phyloP scores from a whole-genome alignment of 352 stramenopile species.

The Phytophthora vignae region DNA sequence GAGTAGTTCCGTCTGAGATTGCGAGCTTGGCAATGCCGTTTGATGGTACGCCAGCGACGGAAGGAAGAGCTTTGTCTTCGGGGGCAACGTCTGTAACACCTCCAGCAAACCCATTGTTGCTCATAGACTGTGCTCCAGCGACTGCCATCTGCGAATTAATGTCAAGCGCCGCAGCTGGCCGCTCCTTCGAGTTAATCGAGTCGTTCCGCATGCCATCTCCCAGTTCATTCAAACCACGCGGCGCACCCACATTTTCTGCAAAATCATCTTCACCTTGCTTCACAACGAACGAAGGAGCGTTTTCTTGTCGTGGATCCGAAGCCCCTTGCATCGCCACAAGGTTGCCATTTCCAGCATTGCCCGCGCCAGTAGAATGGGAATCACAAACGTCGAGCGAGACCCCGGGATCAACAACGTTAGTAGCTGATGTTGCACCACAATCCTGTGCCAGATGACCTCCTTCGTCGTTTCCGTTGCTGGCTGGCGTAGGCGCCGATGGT shows the following conservation, averaged over 20 bases:
- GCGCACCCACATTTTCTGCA: neutral
- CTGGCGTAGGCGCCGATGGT: neutral
- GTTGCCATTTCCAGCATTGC: neutral
- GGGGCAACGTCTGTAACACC: neutral
- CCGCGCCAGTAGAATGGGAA: neutral
- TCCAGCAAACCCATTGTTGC: neutral
- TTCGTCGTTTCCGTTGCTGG: neutral
- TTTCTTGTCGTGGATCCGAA: constrained; percentile 5
- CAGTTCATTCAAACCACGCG: constrained; percentile 2
- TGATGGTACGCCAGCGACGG: neutral
- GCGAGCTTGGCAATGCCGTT: neutral
- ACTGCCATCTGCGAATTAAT: neutral
- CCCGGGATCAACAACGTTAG: neutral
- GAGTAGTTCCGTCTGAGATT: neutral
- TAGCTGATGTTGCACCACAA: neutral
- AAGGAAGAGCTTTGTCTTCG: neutral
- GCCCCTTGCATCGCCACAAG: constrained; percentile 6
- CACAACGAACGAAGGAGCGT: neutral
- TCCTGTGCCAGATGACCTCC: neutral
- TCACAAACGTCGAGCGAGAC: neutral
- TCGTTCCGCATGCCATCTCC: neutral
- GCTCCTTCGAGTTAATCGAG: neutral
- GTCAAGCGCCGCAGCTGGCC: neutral
- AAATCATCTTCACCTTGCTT: constrained; percentile 3
- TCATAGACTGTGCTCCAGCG: neutral